These are phyloP conservation scores for Tylopilus sp. DNA, from an alignment of 768 basidiomycete genomes.

Conservation along the genomic window DNA sequence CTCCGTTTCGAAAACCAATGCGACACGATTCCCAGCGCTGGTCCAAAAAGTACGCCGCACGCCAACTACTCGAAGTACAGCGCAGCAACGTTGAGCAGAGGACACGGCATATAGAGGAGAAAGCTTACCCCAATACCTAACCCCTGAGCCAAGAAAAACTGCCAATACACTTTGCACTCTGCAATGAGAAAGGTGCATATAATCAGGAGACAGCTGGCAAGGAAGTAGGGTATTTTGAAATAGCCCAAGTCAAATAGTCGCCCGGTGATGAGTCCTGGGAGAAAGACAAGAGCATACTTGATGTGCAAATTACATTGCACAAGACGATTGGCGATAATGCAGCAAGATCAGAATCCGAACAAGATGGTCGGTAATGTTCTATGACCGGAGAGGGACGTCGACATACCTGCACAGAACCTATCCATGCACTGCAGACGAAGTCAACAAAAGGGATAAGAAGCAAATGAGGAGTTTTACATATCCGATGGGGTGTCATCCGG, in stretches of 20 bases:
- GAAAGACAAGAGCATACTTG: slow-evolving; percentile 60
- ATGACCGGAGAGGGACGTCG: neutral
- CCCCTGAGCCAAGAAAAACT: slow-evolving; percentile 74
- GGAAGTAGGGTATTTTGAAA: slow-evolving; percentile 47
- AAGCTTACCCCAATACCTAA: slow-evolving; percentile 58
- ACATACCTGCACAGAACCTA: slow-evolving; percentile 68
- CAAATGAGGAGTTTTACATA: slow-evolving; percentile 44
- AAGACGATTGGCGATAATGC: too few species aligned
- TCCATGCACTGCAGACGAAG: slow-evolving; percentile 61
- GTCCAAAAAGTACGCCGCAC: slow-evolving; percentile 60
- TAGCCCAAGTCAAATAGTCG: slow-evolving; percentile 74
- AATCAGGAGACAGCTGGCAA: slow-evolving; percentile 50
- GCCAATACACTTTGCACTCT: slow-evolving; percentile 73
- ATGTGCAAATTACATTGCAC: neutral
- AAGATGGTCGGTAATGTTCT: too few species aligned
- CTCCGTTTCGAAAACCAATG: slow-evolving; percentile 71
- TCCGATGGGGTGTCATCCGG: slow-evolving; percentile 49
- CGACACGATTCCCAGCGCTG: slow-evolving; percentile 53
- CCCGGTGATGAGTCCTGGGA: slow-evolving; percentile 61
- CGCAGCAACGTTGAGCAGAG: neutral
- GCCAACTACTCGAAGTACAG: slow-evolving; percentile 25
- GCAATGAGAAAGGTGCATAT: slow-evolving; percentile 61
- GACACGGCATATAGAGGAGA: neutral
- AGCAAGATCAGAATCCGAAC: too few species aligned
- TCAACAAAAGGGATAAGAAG: neutral